These are phyloP conservation scores for Citrullus amarus DNA, from an alignment of 306 rosid genomes.

Conservation along the genomic window DNA sequence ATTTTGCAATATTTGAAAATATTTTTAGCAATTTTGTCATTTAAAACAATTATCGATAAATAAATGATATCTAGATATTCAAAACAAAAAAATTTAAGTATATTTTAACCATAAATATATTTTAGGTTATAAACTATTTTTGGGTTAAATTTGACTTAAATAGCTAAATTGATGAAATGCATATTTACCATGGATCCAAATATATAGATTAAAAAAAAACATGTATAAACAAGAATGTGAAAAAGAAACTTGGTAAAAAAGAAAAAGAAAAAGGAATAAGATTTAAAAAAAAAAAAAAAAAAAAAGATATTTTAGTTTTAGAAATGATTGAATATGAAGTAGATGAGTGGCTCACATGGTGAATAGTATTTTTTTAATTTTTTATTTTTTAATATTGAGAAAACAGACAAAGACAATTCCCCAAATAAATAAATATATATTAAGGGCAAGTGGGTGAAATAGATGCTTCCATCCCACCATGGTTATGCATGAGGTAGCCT, in stretches of 20 bases:
- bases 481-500: neutral
- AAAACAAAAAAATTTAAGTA: too few species aligned
- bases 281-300: too few species aligned
- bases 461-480: conserved; percentile 5
- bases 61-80: too few species aligned
- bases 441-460: neutral
- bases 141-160: neutral
- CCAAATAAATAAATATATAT: conserved; percentile 1
- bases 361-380: neutral
- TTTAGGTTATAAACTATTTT: neutral
- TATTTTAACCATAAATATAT: neutral
- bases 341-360: conserved; percentile 10
- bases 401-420: neutral
- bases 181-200: neutral
- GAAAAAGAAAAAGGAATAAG: neutral
- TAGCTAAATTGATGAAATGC: neutral
- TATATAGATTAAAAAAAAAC: too few species aligned
- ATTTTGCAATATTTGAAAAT: too few species aligned
- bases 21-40: too few species aligned
- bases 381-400: neutral
- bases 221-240: too few species aligned
- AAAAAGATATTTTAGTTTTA: neutral
- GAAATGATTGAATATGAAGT: neutral
- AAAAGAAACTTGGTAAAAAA: neutral
- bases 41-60: too few species aligned